Base-by-base conservation (phyloP, 805 yeast genomes). In the Alloascoidea hylecoeti region DNA sequence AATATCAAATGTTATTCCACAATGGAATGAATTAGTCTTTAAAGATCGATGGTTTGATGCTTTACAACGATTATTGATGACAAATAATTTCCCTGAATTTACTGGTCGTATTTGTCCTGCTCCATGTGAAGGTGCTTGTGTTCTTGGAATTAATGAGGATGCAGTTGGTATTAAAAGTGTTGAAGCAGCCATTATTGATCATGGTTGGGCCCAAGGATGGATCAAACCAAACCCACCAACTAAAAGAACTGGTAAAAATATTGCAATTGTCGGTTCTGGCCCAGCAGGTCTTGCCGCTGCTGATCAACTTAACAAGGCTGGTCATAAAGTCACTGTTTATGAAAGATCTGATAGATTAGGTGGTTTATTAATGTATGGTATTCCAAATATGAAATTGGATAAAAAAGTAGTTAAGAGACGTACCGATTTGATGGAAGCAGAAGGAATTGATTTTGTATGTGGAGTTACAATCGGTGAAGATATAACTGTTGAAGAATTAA, bases 51-150 rank as follows among this genome's bases (percentile, higher is more conserved):
- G 97, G 97, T 75, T 68, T 52, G 88, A 85, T 50, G 98, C 98
- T 15, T 68, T 86, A 51, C 89, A 86, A 56, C 72, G 95, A 49
- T 70, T 89, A 56, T 63, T 83, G 56, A 89, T 86, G 88, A 92
- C 98, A 43, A 89, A 89, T 66, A 89, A 92, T 64, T 89, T 92
- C 81, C 97, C 97, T 16, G 97, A 92, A 63, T 89, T 92, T 54
- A 89, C 97, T 42, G 95, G 96, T 43, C 77, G 96, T 63, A 89
- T 89, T 45, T 89, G 98, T 64, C 98, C 98, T 16, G 97, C 97
- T 43, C 98, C 98, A 46, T 89, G 98, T 66, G 94, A 88, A 60
- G 96, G 96, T 50, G 95, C 97, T 2, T 81, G 94, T 62, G 89
- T 85, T 23, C 69, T 92, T 51, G 95, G 96, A 36, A 85, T 92